phyloP scores from a whole-genome alignment of 371 early-diverging fungal species.

The Paraphysoderma sedebokerense region DNA sequence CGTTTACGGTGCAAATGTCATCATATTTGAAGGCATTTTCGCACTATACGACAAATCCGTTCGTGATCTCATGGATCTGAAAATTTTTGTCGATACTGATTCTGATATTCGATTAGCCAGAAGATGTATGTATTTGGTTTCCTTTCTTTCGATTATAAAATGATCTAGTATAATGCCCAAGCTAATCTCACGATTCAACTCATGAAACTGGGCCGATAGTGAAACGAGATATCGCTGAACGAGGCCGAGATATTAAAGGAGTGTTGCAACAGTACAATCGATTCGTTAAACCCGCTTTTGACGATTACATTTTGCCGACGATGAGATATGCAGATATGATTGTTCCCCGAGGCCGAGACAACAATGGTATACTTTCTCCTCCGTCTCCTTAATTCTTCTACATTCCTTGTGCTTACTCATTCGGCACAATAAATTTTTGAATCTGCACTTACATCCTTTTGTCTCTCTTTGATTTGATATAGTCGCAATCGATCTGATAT shows the following conservation, averaged over 20 bases:
- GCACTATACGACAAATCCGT: slow-evolving; percentile 66
- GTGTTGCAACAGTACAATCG: slow-evolving; percentile 69
- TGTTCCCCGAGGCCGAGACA: slow-evolving; percentile 1
- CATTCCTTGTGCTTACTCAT: no score
- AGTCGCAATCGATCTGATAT: slow-evolving; percentile 79
- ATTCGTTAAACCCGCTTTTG: slow-evolving; percentile 85
- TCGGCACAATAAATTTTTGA: no score
- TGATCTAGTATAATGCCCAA: neutral
- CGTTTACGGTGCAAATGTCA: slow-evolving; percentile 79
- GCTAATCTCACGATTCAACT: no score
- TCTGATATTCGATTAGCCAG: slow-evolving; percentile 75
- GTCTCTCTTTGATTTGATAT: slow-evolving; percentile 32
- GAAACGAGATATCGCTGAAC: slow-evolving; percentile 72
- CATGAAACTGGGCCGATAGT: no score
- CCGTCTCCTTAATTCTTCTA: no score
- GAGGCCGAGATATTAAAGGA: slow-evolving; percentile 67
- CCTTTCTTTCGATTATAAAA: neutral
- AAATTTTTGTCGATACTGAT: slow-evolving; percentile 90
- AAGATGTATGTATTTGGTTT: slow-evolving; percentile 31
- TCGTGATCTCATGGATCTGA: slow-evolving; percentile 72
- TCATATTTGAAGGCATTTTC: slow-evolving; percentile 87
- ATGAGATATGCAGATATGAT: slow-evolving; percentile 69
- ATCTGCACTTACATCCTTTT: no score
- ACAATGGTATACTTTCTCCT: slow-evolving; percentile 16
- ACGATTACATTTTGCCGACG: slow-evolving; percentile 71